Percentiles rank a stretch among this genome's conserved stretches.
These are phyloP conservation scores for Colletotrichum karsti DNA, from an alignment of 2,329 filamentous ascomycete species.

Conservation along the genomic window DNA sequence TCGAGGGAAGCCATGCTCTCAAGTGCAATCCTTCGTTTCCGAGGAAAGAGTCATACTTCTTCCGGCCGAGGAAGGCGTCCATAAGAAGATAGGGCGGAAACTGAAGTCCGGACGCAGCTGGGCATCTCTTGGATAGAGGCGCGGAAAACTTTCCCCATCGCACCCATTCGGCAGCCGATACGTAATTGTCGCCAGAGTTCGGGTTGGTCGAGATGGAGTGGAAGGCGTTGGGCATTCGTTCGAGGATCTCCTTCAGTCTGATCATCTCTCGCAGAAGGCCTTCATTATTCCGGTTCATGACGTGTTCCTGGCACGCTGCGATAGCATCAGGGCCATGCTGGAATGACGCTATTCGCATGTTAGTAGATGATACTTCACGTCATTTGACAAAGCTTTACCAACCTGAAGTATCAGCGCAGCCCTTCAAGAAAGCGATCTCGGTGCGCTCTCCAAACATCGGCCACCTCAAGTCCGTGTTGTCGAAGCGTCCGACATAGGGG, in stretches of 20 bases:
- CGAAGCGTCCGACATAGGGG: conserved; percentile 60
- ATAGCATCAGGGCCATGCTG: conserved; percentile 61
- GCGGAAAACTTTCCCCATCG: conserved; percentile 60
- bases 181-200: conserved; percentile 59
- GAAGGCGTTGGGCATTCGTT: conserved; percentile 62
- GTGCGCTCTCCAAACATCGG: conserved; percentile 61
- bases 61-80: conserved; percentile 62
- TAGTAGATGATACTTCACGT: background rate
- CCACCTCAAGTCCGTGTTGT: conserved; percentile 63
- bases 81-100: conserved; percentile 63
- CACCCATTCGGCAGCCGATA: conserved; percentile 57
- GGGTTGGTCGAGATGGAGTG: conserved; percentile 63
- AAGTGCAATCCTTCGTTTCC: conserved; percentile 61
- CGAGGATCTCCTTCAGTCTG: conserved; percentile 60
- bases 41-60: conserved; percentile 60
- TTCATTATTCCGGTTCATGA: conserved; percentile 61
- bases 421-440: conserved; percentile 60
- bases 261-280: conserved; percentile 59
- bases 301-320: conserved; percentile 60
- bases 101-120: conserved; percentile 59
- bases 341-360: conserved; percentile 48
- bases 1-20: conserved; percentile 61
- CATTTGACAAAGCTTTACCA: background rate
- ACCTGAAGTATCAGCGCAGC: conserved; percentile 56
- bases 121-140: conserved; percentile 57